Percentiles rank a stretch among this genome's conserved stretches.
phyloP scores from a whole-genome alignment of 192 early-diverging fungal genomes.

The Backusella psychrophila region DNA sequence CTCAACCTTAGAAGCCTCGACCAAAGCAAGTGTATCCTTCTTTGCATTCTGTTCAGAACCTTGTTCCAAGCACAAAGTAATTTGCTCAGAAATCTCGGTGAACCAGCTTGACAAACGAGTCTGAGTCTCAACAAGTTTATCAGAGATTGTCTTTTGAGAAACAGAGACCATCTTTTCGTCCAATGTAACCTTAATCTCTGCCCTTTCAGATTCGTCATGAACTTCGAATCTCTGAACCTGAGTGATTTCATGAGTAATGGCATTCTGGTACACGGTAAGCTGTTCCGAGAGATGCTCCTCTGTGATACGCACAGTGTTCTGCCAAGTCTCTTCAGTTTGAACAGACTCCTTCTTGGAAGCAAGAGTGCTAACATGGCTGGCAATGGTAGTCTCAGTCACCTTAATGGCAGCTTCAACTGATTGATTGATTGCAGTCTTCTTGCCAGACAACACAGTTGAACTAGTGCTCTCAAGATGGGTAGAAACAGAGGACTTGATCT shows the following conservation, averaged over 20 bases:
- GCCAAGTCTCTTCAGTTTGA: slow-evolving; percentile 2
- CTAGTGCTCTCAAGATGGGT: slow-evolving; percentile 15
- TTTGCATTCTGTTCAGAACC: neutral
- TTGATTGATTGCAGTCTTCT: neutral
- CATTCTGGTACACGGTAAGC: slow-evolving; percentile 9
- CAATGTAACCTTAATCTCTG: neutral
- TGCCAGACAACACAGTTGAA: neutral
- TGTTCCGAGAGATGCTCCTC: neutral
- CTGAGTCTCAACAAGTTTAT: slow-evolving; percentile 6
- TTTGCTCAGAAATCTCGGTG: slow-evolving; percentile 1
- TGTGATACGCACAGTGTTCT: neutral
- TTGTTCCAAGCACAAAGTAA: slow-evolving; percentile 9
- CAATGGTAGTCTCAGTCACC: neutral
- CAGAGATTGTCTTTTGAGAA: slow-evolving; percentile 9
- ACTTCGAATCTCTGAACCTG: slow-evolving; percentile 1
- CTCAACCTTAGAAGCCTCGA: slow-evolving; percentile 14
- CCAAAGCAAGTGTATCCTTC: neutral
- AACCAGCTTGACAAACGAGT: slow-evolving; percentile 9
- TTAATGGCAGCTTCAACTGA: slow-evolving; percentile 17
- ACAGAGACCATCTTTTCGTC: slow-evolving; percentile 12
- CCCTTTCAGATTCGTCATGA: neutral
- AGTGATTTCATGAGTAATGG: slow-evolving; percentile 15
- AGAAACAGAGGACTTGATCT: slow-evolving; percentile 11
- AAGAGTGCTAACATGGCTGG: slow-evolving; percentile 4
- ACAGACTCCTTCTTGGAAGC: neutral